These are phyloP conservation scores for Cryphonectria parasitica DNA, from an alignment of 2,329 filamentous ascomycete species.

Conservation along the genomic window DNA sequence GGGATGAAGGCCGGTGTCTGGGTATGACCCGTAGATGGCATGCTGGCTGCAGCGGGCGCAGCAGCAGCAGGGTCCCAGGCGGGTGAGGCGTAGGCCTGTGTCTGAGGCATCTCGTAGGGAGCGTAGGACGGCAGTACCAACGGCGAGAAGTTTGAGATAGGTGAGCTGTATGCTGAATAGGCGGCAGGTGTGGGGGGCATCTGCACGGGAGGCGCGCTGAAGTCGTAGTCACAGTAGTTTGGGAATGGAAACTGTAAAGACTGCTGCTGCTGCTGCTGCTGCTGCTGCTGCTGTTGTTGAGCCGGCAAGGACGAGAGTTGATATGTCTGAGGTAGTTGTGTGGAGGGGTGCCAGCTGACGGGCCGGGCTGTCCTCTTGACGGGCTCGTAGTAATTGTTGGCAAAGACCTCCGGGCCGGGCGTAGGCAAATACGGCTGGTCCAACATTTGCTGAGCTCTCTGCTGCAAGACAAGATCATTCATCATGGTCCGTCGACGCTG, in stretches of 20 bases:
- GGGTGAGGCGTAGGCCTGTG: conserved; percentile 43
- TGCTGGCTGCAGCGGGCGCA: conserved; percentile 11
- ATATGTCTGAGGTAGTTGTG: conserved; percentile 49
- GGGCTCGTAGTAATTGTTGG: conserved; percentile 38
- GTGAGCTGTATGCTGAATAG: conserved; percentile 64
- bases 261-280: conserved; percentile 29
- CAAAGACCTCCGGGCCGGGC: conserved; percentile 38
- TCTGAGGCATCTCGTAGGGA: conserved; percentile 41
- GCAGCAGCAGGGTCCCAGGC: conserved; percentile 41
- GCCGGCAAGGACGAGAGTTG: conserved; percentile 35
- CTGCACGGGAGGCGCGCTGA: conserved; percentile 41
- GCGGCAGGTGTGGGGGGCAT: conserved; percentile 56
- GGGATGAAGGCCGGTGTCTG: conserved; percentile 14
- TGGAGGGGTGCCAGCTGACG: conserved; percentile 76
- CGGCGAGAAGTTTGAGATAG: conserved; percentile 58
- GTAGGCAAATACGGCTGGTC: conserved; percentile 49
- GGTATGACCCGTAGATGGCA: conserved; percentile 12
- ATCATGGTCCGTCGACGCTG: conserved; percentile 61
- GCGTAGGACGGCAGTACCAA: conserved; percentile 51
- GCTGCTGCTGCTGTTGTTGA: neutral
- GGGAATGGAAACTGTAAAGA: conserved; percentile 46
- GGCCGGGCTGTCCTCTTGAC: conserved; percentile 57
- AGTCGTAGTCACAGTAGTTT: conserved; percentile 47
- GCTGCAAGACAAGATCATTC: conserved; percentile 51
- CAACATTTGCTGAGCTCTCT: conserved; percentile 51